These are phyloP conservation scores for Lepiota venenata DNA, from an alignment of 768 basidiomycete genomes.

Conservation along the genomic window DNA sequence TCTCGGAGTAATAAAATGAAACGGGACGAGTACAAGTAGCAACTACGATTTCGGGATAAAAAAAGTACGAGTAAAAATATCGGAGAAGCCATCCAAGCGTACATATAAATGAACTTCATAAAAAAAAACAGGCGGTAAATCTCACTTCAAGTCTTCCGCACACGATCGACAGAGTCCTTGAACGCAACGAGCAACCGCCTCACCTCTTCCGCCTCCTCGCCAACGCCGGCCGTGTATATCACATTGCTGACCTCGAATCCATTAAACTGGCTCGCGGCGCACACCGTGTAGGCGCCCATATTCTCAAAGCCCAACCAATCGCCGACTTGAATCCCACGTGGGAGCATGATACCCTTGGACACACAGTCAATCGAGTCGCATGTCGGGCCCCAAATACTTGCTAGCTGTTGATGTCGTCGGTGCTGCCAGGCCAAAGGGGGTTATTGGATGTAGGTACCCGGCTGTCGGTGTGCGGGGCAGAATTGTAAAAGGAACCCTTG, in stretches of 20 bases:
- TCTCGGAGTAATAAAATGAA: no score
- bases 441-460: no score
- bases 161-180: not conserved
- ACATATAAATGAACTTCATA: no score
- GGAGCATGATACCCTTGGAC: constrained; percentile 57
- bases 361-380: constrained; percentile 98
- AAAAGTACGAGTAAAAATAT: no score
- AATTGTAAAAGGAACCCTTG: constrained; percentile 60
- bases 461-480: constrained; percentile 20
- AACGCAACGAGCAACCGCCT: constrained; percentile 47
- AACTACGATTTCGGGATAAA: no score
- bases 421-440: no score
- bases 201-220: constrained; percentile 45
- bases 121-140: no score
- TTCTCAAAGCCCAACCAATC: constrained; percentile 98
- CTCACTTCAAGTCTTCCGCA: no score
- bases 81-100: no score
- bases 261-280: constrained; percentile 95
- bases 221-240: constrained; percentile 70
- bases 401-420: constrained; percentile 32
- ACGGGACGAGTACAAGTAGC: no score
- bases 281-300: constrained; percentile 99
- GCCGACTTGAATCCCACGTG: constrained; percentile 74
- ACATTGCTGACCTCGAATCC: constrained; percentile 83
- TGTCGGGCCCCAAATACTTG: constrained; percentile 97